Evolutionary conservation across 2,329 filamentous ascomycete genomes (phyloP).

Genomic region (Phialophora macrospora): DNA sequence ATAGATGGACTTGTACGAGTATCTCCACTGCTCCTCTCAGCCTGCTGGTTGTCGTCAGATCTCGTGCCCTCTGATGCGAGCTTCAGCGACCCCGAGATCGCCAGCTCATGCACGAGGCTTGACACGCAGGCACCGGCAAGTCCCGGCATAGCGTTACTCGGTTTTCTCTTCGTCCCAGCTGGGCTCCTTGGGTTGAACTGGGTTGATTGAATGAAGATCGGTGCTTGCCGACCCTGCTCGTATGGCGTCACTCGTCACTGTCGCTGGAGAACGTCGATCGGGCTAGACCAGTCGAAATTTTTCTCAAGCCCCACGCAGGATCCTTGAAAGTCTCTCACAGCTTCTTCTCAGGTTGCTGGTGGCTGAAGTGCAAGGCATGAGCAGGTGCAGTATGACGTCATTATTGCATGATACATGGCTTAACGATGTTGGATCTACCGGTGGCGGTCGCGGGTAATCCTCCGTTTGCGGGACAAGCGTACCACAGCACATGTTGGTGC

Average conservation of each 20-base stretch:
- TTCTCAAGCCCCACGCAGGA: background rate
- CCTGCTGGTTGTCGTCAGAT: background rate
- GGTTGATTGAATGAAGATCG: background rate
- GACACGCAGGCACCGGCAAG: background rate
- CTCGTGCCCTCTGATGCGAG: background rate
- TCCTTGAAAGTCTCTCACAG: background rate
- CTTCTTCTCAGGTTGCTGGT: background rate
- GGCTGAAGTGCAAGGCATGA: background rate
- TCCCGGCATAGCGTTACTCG: background rate
- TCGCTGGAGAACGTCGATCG: background rate
- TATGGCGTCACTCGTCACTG: background rate
- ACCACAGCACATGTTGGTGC: background rate
- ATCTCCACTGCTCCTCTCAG: background rate
- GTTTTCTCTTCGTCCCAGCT: background rate
- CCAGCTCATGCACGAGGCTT: background rate
- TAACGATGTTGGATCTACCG: background rate
- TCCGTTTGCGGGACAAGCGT: background rate
- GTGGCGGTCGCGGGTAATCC: background rate
- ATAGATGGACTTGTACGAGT: slow-evolving; percentile 44
- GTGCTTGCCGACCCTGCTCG: background rate
- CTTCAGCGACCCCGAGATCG: background rate
- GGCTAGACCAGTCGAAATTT: background rate
- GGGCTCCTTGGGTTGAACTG: background rate
- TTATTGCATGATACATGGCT: background rate
- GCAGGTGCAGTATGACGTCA: background rate